These are phyloP conservation scores for Pilatotrama ljubarskyi DNA, from an alignment of 768 basidiomycete species.

Conservation along the genomic window DNA sequence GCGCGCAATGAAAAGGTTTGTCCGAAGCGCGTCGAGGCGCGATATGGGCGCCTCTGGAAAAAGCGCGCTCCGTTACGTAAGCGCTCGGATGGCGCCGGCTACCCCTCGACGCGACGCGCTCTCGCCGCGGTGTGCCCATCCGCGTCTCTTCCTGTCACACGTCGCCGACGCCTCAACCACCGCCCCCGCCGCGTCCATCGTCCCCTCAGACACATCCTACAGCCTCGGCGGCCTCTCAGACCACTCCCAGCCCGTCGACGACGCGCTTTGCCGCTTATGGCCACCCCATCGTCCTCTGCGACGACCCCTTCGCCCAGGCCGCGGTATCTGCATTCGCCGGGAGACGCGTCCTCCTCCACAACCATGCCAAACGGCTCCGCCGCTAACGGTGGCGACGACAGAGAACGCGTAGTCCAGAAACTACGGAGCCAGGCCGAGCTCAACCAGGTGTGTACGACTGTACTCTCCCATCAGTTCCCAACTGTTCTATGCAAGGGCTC, in stretches of 20 bases:
- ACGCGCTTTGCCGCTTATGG: slow-evolving; percentile 46
- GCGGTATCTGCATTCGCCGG: slow-evolving; percentile 52
- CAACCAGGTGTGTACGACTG: slow-evolving; percentile 58
- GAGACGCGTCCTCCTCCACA: slow-evolving; percentile 39
- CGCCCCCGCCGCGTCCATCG: slow-evolving; percentile 16
- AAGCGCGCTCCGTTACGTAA: slow-evolving; percentile 21
- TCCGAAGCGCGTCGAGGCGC: slow-evolving; percentile 9
- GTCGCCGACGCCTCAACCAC: slow-evolving; percentile 24
- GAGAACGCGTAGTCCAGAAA: slow-evolving; percentile 70
- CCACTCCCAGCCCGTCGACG: slow-evolving; percentile 2
- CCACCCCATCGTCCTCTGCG: slow-evolving; percentile 77
- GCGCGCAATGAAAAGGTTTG: neutral
- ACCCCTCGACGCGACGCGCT: slow-evolving; percentile 29
- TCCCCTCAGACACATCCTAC: slow-evolving; percentile 1
- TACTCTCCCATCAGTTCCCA: slow-evolving; percentile 36
- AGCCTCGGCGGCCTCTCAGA: neutral
- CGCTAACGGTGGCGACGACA: slow-evolving; percentile 52
- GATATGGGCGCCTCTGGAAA: slow-evolving; percentile 13
- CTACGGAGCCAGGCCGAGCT: slow-evolving; percentile 79
- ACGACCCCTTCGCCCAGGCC: slow-evolving; percentile 81
- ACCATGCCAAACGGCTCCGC: slow-evolving; percentile 38
- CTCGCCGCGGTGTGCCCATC: slow-evolving; percentile 27
- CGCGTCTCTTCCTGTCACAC: slow-evolving; percentile 29
- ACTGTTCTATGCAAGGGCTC: slow-evolving; percentile 44
- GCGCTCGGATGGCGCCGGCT: slow-evolving; percentile 20